Evolutionary conservation across 352 stramenopile genomes (phyloP).

Genomic region (Peronospora farinosa): DNA sequence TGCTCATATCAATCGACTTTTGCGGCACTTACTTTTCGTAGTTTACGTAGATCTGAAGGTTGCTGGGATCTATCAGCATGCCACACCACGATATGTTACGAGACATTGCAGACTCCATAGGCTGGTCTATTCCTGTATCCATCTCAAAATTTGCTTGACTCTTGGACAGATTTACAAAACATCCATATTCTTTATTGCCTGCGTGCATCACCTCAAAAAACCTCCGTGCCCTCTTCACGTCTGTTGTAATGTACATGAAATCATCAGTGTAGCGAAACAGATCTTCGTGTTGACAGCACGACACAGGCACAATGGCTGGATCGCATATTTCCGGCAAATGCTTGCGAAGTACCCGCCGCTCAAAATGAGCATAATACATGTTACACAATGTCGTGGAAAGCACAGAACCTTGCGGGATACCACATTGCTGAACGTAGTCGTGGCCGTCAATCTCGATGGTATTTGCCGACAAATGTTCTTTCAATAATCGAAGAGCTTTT

Average conservation of each 20-base stretch:
- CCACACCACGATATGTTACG: constrained; percentile 56
- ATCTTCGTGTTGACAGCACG: constrained; percentile 45
- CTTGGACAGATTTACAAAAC: constrained; percentile 55
- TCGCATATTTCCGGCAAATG: constrained; percentile 25
- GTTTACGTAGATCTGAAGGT: constrained; percentile 64
- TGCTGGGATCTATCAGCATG: constrained; percentile 48
- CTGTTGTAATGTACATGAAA: constrained; percentile 63
- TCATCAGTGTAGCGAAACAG: constrained; percentile 76
- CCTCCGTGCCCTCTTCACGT: constrained; percentile 35
- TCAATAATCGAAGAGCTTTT: constrained; percentile 46
- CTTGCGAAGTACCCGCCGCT: constrained; percentile 51
- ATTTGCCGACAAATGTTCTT: constrained; percentile 61
- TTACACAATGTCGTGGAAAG: constrained; percentile 78
- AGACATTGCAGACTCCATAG: constrained; percentile 14
- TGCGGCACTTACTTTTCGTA: constrained; percentile 58
- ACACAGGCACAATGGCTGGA: constrained; percentile 7
- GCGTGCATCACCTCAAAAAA: constrained; percentile 62
- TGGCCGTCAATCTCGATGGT: constrained; percentile 44
- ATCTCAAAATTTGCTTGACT: constrained; percentile 58
- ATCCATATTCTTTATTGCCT: constrained; percentile 57
- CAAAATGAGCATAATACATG: constrained; percentile 75
- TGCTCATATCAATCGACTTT: not conserved
- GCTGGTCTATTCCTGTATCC: not conserved
- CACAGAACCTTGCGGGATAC: constrained; percentile 78
- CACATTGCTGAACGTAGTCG: constrained; percentile 50